phyloP scores from a whole-genome alignment of 805 yeast genomes.

The Kluyveromyces nonfermentans region DNA sequence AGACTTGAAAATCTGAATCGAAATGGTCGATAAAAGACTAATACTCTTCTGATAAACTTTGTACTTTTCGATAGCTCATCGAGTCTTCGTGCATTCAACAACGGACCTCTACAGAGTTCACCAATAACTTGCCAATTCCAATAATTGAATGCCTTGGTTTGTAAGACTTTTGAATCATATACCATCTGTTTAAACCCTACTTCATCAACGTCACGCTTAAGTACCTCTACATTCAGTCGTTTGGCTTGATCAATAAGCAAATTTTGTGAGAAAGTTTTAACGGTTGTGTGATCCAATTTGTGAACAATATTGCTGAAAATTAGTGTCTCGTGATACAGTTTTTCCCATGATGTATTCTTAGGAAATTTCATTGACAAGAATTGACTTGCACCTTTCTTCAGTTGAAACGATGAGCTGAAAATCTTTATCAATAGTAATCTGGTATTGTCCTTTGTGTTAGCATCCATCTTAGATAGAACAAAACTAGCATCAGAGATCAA shows the following conservation, averaged over 20 bases:
- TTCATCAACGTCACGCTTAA: conserved; percentile 44
- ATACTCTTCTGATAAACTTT: conserved; percentile 72
- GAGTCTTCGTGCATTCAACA: conserved; percentile 58
- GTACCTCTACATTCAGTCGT: conserved; percentile 15
- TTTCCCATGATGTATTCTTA: not conserved
- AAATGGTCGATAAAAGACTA: conserved; percentile 87
- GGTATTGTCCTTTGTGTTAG: not conserved
- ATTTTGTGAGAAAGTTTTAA: not conserved
- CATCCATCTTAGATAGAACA: not conserved
- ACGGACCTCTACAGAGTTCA: conserved; percentile 74
- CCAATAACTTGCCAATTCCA: conserved; percentile 84
- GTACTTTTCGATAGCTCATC: conserved; percentile 74
- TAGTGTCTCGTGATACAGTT: conserved; percentile 1
- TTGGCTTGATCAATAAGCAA: conserved; percentile 16
- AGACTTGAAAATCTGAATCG: conserved; percentile 66
- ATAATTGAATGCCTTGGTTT: conserved; percentile 65
- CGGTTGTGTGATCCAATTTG: not conserved
- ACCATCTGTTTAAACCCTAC: conserved; percentile 56
- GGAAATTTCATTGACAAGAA: not conserved
- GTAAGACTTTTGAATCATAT: conserved; percentile 57
- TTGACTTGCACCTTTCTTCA: not conserved
- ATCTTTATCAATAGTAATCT: not conserved
- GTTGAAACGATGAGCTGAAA: not conserved
- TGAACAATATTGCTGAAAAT: not conserved
- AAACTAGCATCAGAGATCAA: not conserved